Evolutionary conservation across 2,329 filamentous ascomycete species (phyloP).

Genomic region (Celoporthe dispersa): DNA sequence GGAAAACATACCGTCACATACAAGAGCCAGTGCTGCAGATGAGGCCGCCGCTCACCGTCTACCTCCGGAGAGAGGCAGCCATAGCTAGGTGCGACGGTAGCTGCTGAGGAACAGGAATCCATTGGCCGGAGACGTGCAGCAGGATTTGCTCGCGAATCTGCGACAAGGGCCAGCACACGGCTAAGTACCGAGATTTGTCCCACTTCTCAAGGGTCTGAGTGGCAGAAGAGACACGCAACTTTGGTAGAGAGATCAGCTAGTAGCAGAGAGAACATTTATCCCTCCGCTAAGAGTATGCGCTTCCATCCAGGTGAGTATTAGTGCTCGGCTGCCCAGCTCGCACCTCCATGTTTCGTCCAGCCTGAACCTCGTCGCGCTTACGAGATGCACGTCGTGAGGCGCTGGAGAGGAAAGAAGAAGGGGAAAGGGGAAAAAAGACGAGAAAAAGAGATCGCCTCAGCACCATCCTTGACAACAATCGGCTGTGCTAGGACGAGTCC

Average conservation of each 20-base stretch:
- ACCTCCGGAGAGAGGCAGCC: background rate
- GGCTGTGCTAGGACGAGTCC: constrained; percentile 11
- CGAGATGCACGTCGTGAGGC: background rate
- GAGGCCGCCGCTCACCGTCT: background rate
- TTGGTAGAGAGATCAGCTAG: background rate
- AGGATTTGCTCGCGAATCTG: constrained; percentile 30
- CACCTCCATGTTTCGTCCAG: background rate
- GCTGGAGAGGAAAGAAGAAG: background rate
- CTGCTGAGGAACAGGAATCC: background rate
- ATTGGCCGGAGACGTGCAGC: constrained; percentile 25
- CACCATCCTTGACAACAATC: background rate
- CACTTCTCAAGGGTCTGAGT: constrained; percentile 15
- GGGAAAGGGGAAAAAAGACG: background rate
- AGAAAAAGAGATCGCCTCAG: background rate
- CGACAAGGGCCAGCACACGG: constrained; percentile 28
- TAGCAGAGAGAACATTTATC: background rate
- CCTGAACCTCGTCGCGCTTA: background rate
- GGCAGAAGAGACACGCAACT: constrained; percentile 5
- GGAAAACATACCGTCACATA: background rate
- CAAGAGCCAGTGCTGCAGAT: background rate
- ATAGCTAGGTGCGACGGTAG: constrained; percentile 9
- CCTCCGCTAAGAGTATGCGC: background rate
- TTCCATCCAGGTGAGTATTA: background rate
- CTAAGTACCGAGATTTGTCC: constrained; percentile 30
- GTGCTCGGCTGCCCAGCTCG: background rate